Percentiles rank a stretch among this genome's conserved stretches.
phyloP scores from a whole-genome alignment of 345 rosid genomes.

The Gossypium turneri region DNA sequence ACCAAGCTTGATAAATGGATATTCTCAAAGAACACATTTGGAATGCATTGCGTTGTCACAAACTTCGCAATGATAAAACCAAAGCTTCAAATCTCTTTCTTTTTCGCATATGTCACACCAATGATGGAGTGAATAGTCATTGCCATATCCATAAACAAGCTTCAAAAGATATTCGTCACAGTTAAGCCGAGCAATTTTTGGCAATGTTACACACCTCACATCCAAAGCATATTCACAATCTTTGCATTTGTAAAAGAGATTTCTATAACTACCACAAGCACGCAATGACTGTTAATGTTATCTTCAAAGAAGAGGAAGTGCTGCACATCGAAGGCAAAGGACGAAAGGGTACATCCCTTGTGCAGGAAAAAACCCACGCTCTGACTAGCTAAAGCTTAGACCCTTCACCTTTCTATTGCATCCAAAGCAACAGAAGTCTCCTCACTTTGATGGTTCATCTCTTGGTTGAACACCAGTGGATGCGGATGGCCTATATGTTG shows the following conservation, averaged over 20 bases:
- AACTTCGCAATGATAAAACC: slow-evolving; percentile 10
- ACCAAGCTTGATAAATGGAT: background rate
- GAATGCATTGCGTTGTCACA: background rate
- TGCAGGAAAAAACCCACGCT: background rate
- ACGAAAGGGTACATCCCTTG: background rate
- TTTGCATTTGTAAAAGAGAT: background rate
- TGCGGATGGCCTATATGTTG: background rate
- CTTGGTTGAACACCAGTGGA: background rate
- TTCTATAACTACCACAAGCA: background rate
- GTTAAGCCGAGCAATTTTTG: background rate
- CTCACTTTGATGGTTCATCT: background rate
- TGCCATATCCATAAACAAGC: background rate
- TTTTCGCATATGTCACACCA: slow-evolving; percentile 21
- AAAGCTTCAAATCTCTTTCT: slow-evolving; percentile 13
- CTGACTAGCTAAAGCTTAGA: background rate
- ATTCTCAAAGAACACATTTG: background rate
- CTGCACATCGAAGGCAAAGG: background rate
- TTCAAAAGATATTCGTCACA: slow-evolving; percentile 10
- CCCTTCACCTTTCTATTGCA: background rate
- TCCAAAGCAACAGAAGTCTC: background rate
- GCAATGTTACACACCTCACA: slow-evolving; percentile 5
- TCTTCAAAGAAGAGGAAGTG: slow-evolving; percentile 1
- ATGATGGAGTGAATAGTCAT: background rate
- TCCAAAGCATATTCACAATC: slow-evolving; percentile 12
- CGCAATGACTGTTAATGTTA: background rate